phyloP scores from a whole-genome alignment of 257 asterid genomes.

The Petrea volubilis region DNA sequence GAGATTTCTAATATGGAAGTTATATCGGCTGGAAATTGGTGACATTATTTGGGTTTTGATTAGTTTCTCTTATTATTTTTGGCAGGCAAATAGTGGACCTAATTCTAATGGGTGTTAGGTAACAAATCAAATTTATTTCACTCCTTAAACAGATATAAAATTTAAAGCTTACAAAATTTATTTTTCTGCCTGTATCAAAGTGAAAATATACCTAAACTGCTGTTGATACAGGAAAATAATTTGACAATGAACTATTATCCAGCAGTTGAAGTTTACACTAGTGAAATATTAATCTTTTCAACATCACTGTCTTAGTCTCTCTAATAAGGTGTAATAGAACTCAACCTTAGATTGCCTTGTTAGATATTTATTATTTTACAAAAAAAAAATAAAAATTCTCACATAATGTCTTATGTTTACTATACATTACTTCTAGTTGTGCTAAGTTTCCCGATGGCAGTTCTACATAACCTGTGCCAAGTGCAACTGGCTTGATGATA shows the following conservation, averaged over 20 bases:
- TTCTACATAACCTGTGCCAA: constrained; percentile 77
- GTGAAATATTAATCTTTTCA: background rate
- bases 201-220: background rate
- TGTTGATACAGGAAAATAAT: background rate
- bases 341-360: background rate
- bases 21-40: background rate
- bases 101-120: constrained; percentile 80
- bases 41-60: background rate
- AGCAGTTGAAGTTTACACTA: background rate
- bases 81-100: constrained; percentile 83
- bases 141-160: background rate
- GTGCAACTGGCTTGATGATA: constrained; percentile 86
- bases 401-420: background rate
- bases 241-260: background rate
- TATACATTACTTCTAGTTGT: background rate
- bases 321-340: background rate
- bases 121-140: constrained; percentile 12
- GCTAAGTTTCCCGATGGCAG: constrained; percentile 39
- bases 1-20: background rate
- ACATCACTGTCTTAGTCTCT: background rate
- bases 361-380: background rate
- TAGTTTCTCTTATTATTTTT: constrained; percentile 3
- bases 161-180: background rate
- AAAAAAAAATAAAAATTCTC: background rate
- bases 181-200: background rate